phyloP scores from a whole-genome alignment of 495 filamentous ascomycete species.

The Chlorociboria aeruginascens region DNA sequence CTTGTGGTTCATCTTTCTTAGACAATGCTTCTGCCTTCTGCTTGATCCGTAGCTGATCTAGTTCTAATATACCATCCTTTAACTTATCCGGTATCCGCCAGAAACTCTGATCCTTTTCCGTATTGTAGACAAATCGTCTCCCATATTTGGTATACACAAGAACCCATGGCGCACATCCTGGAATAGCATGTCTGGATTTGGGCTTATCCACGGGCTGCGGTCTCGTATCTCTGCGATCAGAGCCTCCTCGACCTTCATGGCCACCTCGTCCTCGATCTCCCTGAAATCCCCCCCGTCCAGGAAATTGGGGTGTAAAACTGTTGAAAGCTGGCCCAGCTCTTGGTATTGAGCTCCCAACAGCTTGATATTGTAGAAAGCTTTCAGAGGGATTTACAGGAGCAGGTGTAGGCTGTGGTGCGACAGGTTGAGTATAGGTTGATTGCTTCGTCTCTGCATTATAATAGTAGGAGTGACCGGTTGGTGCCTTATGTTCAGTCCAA shows the following conservation, averaged over 20 bases:
- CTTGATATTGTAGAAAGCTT: slow-evolving; percentile 33
- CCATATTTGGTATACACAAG: slow-evolving; percentile 84
- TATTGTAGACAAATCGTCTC: slow-evolving; percentile 80
- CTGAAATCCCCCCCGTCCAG: slow-evolving; percentile 22
- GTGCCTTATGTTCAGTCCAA: slow-evolving; percentile 90
- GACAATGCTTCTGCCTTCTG: slow-evolving; percentile 29
- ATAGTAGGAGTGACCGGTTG: slow-evolving; percentile 80
- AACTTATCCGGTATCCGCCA: slow-evolving; percentile 86
- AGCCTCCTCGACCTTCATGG: slow-evolving; percentile 2
- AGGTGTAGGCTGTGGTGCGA: slow-evolving; percentile 18
- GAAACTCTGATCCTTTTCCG: slow-evolving; percentile 70
- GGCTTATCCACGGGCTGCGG: slow-evolving; percentile 66
- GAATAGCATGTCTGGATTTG: slow-evolving; percentile 65
- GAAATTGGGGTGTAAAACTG: slow-evolving; percentile 19
- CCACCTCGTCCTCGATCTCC: slow-evolving; percentile 24
- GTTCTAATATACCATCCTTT: slow-evolving; percentile 64
- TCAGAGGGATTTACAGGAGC: slow-evolving; percentile 22
- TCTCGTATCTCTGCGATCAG: slow-evolving; percentile 5
- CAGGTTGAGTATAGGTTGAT: slow-evolving; percentile 74
- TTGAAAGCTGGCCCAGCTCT: slow-evolving; percentile 28
- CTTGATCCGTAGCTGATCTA: slow-evolving; percentile 45
- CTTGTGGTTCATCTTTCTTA: slow-evolving; percentile 11
- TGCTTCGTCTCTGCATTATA: slow-evolving; percentile 77
- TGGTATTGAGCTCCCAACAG: slow-evolving; percentile 24
- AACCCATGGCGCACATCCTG: slow-evolving; percentile 78